Evolutionary conservation across 2,329 filamentous ascomycete genomes (phyloP), one percentile per base, ranked within the genome.

Genomic region (Nothomitra cinnamomea): DNA sequence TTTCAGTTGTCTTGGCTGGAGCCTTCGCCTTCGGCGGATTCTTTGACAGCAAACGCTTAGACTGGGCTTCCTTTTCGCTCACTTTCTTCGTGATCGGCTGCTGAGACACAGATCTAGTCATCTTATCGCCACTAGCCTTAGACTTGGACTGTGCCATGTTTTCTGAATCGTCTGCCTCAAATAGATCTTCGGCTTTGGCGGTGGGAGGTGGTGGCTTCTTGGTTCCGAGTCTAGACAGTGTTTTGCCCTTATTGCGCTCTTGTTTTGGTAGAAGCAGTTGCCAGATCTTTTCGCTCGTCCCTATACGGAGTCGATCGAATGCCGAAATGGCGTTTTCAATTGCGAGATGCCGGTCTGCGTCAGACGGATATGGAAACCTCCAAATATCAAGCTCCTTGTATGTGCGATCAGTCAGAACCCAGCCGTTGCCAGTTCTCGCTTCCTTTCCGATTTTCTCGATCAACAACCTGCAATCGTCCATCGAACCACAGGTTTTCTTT

Each of bases 381-480:
- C 73, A 82, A 8, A 79, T 71, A 60, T 81, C 77, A 57, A 83
- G 66, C 52, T 82, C 78, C 59, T 76, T 77, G 62, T 75, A 82
- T 15, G 69, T 66, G 60, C 76, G 77, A 63, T 81, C 78, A 35
- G 67, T 72, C 57, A 83, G 67, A 59, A 74, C 66, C 64, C 72
- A 78, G 25, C 45, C 45, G 54, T 70, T 65, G 17, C 71, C 71
- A 40, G 73, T 65, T 43, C 71, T 65, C 50, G 71, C 71, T 58
- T 73, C 69, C 54, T 70, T 68, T 13, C 72, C 76, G 59, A 78
- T 71, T 63, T 78, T 80, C 56, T 61, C 69, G 56, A 75, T 65
- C 38, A 78, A 62, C 38, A 66, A 62, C 28, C 67, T 62, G 53
- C 73, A 67, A 54, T 78, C 74, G 48, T 72, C 67, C 55, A 67